Evolutionary conservation across 495 filamentous ascomycete species (phyloP).

Genomic region (Baudoinia panamericana): DNA sequence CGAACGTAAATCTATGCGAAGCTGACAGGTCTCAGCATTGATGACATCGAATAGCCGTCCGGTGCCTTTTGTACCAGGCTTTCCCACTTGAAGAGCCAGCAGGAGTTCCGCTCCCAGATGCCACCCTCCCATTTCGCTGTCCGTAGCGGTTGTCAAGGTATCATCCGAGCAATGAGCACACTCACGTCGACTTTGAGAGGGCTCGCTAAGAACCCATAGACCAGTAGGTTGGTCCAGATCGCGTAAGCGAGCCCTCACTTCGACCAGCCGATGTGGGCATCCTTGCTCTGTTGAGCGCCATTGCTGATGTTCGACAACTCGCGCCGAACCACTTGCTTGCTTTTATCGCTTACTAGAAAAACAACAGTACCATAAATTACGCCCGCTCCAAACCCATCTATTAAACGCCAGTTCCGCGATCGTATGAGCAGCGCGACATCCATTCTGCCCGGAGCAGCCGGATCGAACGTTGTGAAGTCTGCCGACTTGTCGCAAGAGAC

Average conservation of each 20-base stretch:
- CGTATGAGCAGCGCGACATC: constrained; percentile 1
- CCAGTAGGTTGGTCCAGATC: too few species aligned
- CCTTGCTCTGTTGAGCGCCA: background rate
- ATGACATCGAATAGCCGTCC: too few species aligned
- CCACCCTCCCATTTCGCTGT: background rate
- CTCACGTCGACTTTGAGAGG: too few species aligned
- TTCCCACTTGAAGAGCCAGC: background rate
- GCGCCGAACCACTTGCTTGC: constrained; percentile 1
- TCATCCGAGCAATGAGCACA: too few species aligned
- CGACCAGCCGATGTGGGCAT: background rate
- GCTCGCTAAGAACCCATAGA: too few species aligned
- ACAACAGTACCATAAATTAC: background rate
- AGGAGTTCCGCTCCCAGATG: constrained; percentile 2
- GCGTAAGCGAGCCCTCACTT: background rate
- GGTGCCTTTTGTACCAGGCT: too few species aligned
- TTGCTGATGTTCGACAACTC: background rate
- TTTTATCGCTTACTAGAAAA: background rate
- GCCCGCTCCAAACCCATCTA: constrained; percentile 5
- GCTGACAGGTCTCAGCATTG: too few species aligned
- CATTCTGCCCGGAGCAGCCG: constrained; percentile 1
- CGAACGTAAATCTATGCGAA: too few species aligned
- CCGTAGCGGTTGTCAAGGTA: constrained; percentile 1
- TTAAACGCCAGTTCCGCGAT: constrained; percentile 3
- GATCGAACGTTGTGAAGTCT: too few species aligned
- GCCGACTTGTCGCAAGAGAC: too few species aligned